Evolutionary conservation across 139 green algal species (phyloP).

Genomic region (Desmodesmus armatus): DNA sequence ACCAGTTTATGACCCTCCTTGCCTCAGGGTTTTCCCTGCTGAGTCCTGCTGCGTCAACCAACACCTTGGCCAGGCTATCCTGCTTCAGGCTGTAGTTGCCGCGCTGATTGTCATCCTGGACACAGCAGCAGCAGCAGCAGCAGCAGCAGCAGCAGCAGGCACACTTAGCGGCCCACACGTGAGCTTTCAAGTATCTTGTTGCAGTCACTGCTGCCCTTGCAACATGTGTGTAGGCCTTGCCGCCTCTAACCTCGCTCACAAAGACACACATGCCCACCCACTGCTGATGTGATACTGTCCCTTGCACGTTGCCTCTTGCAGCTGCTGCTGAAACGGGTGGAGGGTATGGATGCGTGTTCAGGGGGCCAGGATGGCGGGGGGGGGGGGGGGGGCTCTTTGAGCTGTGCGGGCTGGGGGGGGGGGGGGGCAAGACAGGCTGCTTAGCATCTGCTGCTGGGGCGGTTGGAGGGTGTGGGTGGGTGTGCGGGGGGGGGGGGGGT

Average conservation of each 20-base stretch:
- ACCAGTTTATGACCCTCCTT: constrained; percentile 34
- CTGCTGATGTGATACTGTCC: too few species aligned
- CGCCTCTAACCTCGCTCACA: too few species aligned
- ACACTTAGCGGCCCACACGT: neutral
- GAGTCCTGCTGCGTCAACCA: constrained; percentile 59
- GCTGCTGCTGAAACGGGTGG: too few species aligned
- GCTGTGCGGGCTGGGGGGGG: too few species aligned
- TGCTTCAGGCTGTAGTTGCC: constrained; percentile 70
- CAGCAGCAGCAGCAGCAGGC: neutral
- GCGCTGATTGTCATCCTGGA: constrained; percentile 61
- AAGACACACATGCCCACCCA: neutral
- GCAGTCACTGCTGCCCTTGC: neutral
- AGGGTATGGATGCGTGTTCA: too few species aligned
- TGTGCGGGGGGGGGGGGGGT: neutral
- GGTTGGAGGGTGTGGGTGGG: neutral
- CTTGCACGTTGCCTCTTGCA: too few species aligned
- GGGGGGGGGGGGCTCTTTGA: too few species aligned
- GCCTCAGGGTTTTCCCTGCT: constrained; percentile 42
- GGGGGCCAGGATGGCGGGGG: too few species aligned
- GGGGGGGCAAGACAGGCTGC: too few species aligned
- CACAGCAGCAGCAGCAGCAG: constrained; percentile 9
- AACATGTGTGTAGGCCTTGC: too few species aligned
- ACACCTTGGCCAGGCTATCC: constrained; percentile 49
- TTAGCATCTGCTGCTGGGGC: neutral
- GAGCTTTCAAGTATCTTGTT: too few species aligned